Evolutionary conservation across 768 basidiomycete genomes (phyloP).

Genomic region (Asterophora parasitica): DNA sequence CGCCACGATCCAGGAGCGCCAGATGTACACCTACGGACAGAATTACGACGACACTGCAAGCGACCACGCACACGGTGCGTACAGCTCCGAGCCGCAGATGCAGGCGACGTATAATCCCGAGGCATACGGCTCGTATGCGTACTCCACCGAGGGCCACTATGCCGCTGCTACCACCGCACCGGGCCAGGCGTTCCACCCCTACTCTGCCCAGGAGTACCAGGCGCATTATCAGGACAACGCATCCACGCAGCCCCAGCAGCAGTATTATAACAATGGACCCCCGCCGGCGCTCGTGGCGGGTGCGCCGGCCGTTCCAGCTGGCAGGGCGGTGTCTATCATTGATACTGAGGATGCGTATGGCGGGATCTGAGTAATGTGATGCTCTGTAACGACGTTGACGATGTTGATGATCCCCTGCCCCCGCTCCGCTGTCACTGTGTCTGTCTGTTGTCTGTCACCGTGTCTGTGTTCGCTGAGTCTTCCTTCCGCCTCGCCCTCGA

Average conservation of each 20-base stretch:
- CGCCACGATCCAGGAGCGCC: constrained; percentile 27
- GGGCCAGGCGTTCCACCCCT: constrained; percentile 23
- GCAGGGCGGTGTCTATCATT: constrained; percentile 18
- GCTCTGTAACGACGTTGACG: constrained; percentile 5
- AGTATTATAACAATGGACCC: too few species aligned
- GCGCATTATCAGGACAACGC: constrained; percentile 17
- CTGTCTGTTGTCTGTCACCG: neutral
- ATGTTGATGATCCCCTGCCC: constrained; percentile 2
- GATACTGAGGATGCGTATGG: constrained; percentile 33
- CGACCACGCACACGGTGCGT: constrained; percentile 29
- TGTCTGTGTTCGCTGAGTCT: neutral
- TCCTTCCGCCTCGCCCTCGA: neutral
- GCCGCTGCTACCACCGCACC: constrained; percentile 17
- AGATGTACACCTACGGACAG: constrained; percentile 37
- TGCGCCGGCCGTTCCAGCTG: constrained; percentile 18
- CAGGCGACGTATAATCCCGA: constrained; percentile 38
- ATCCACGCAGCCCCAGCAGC: neutral
- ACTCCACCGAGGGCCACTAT: constrained; percentile 28
- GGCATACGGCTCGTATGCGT: constrained; percentile 39
- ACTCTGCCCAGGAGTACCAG: constrained; percentile 19
- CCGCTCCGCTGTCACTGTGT: neutral
- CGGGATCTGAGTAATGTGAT: constrained; percentile 21
- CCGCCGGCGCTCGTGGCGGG: constrained; percentile 18
- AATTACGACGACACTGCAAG: constrained; percentile 26
- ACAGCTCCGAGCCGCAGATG: constrained; percentile 36